Evolutionary conservation across 2,329 filamentous ascomycete species (phyloP).

Genomic region (Teratosphaeria nubilosa): DNA sequence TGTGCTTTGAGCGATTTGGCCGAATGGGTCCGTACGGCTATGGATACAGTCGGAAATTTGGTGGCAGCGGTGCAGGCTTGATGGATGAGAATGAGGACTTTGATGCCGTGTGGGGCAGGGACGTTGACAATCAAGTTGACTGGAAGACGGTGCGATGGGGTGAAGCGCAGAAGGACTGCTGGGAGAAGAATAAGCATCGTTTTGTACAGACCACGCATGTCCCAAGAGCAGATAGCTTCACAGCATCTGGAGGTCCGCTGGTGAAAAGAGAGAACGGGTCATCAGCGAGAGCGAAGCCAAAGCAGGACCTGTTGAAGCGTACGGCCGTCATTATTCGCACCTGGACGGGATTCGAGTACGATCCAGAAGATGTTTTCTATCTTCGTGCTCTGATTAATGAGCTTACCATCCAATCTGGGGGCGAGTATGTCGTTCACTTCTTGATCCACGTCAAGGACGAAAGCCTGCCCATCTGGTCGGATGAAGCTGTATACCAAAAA

Average conservation of each 20-base stretch:
- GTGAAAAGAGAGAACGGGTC: neutral
- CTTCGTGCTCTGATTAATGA: constrained; percentile 74
- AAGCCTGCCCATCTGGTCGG: constrained; percentile 70
- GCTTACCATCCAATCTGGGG: constrained; percentile 64
- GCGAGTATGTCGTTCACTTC: constrained; percentile 75
- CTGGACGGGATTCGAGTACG: constrained; percentile 72
- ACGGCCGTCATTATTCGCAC: constrained; percentile 74
- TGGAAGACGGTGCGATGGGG: constrained; percentile 71
- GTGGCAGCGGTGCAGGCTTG: constrained; percentile 76
- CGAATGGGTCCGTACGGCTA: constrained; percentile 81
- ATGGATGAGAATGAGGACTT: constrained; percentile 72
- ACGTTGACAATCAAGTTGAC: constrained; percentile 59
- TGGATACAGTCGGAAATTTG: constrained; percentile 68
- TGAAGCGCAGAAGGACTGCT: constrained; percentile 64
- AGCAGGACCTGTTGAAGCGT: constrained; percentile 36
- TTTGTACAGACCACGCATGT: constrained; percentile 36
- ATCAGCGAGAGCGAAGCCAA: constrained; percentile 14
- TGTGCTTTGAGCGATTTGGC: constrained; percentile 90
- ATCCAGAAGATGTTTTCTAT: constrained; percentile 69
- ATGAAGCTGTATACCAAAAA: constrained; percentile 60
- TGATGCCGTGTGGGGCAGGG: constrained; percentile 60
- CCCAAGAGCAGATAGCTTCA: neutral
- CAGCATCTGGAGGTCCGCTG: constrained; percentile 15
- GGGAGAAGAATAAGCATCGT: constrained; percentile 57
- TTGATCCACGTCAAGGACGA: constrained; percentile 76